Evolutionary conservation across 1,284 basidiomycete species (phyloP), one percentile per base, ranked within the genome.

Genomic region (Thecaphora thlaspeos): DNA sequence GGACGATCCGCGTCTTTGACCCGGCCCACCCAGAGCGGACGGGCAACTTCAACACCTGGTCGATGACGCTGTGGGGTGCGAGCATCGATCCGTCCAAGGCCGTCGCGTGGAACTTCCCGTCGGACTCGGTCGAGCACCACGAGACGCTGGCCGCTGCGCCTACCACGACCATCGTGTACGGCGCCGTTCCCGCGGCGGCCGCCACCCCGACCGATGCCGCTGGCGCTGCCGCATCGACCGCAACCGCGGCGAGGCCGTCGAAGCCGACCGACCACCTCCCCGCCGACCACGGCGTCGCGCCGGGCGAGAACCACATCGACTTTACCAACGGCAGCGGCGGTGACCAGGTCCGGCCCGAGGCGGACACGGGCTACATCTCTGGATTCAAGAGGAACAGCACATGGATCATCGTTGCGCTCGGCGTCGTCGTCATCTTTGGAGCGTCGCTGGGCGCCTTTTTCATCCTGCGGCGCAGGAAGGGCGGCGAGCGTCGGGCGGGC

Each of bases 41-140:
- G 28, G 95, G 95, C 43, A 83, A 83, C 12, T 91, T 99, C 81
- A 82, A 90, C 41, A 89, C 89, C 15, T 99, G 94, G 94, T 86
- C 86, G 46, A 87, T 97, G 81, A 86, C 88, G 58, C 83, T 99
- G 22, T 99, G 92, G 91, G 95, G 95, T 26, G 87, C 88, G n/a
- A 82, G 85, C 17, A 83, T 88, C 45, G 91, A 97, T 76, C 79
- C 90, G 0, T 75, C 82, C 8, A 83, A 86, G 50, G 86, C 87
- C 9, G 83, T 49, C 26, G 45, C 65, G 22, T 77, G 75, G 75
- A 69, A 69, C 51, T 77, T 76, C 57, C 75, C 75, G 14, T 48
- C 57, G 21, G 64, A 65, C 48, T 61, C 61, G 39, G 44, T 67
- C 39, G 75, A 77, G 59, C 68, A 56, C 41, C 64, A 67, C 41